Percentiles rank a stretch among this genome's conserved stretches.
Conservation (phyloP, 2,329 filamentous ascomycete genomes). For the Colletotrichum incanum region DNA sequence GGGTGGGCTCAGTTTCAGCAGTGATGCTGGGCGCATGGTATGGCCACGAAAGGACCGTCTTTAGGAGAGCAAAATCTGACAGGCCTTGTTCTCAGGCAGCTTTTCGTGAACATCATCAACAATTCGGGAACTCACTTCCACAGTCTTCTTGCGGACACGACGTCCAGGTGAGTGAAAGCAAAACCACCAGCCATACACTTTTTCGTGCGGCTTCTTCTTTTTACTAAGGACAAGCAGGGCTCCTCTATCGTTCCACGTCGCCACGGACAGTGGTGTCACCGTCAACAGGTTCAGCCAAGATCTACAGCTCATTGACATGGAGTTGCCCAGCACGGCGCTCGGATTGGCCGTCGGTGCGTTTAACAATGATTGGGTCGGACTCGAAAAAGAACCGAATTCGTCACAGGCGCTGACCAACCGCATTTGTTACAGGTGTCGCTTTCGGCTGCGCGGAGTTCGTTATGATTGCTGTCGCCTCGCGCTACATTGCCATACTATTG, state of each 20-base stretch:
- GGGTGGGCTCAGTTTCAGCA: neutral
- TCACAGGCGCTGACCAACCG: no score
- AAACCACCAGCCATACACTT: no score
- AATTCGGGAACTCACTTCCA: no score
- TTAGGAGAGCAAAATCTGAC: no score
- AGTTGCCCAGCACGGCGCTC: constrained; percentile 41
- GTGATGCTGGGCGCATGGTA: neutral
- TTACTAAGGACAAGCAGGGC: neutral
- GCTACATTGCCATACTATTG: constrained; percentile 52
- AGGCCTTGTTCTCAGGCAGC: no score
- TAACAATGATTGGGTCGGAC: no score
- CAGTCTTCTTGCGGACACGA: no score
- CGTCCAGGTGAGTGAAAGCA: no score
- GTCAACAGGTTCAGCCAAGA: constrained; percentile 46
- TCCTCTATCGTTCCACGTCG: constrained; percentile 35
- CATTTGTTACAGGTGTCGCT: neutral
- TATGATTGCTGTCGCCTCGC: constrained; percentile 47
- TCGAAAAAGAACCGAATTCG: no score
- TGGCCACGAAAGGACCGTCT: no score
- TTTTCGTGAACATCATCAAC: no score
- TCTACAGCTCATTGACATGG: constrained; percentile 45
- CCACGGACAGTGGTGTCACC: constrained; percentile 39
- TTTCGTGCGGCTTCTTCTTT: neutral
- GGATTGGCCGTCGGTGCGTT: constrained; percentile 30
- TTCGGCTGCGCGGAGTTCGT: constrained; percentile 17